A percentile compares a stretch with the other conserved stretches of the same genome.
These are phyloP conservation scores for Brassica juncea DNA, from an alignment of 345 rosid genomes.

Conservation along the genomic window DNA sequence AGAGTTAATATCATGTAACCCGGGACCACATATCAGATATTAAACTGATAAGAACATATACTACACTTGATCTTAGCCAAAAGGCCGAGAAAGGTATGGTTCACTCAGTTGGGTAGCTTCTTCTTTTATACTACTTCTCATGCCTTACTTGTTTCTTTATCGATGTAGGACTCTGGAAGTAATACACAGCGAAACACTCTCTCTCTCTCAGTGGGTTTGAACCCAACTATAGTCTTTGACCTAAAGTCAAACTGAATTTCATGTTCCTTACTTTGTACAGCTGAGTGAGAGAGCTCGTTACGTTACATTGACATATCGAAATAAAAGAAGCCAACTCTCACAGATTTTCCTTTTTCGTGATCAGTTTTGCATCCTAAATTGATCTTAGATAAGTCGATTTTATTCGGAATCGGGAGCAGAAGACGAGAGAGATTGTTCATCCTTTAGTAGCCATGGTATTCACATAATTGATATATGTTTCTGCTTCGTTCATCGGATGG, in stretches of 20 bases:
- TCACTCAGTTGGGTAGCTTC: background rate
- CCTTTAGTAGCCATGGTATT: conserved; percentile 31
- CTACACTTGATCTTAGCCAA: conserved; percentile 71
- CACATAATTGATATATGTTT: background rate
- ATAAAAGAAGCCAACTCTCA: background rate
- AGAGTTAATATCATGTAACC: conserved; percentile 37
- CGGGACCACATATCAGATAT: conserved; percentile 56
- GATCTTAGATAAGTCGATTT: background rate
- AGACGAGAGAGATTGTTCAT: conserved; percentile 19
- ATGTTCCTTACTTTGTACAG: background rate
- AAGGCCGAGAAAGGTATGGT: conserved; percentile 68
- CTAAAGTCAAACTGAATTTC: conserved; percentile 1
- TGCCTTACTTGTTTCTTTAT: background rate
- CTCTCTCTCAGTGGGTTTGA: background rate
- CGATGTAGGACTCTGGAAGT: background rate
- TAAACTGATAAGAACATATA: conserved; percentile 66
- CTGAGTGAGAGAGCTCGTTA: conserved; percentile 1
- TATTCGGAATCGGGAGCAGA: background rate
- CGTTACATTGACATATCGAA: background rate
- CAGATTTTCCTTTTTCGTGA: background rate
- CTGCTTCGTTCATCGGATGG: background rate
- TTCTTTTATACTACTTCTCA: background rate
- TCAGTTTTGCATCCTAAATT: conserved; percentile 14
- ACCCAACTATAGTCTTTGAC: background rate
- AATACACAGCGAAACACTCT: background rate